Evolutionary conservation across 176 grass and related monocot species (phyloP), one percentile per base, ranked within the genome.

Genomic region (Carex cristatella): DNA sequence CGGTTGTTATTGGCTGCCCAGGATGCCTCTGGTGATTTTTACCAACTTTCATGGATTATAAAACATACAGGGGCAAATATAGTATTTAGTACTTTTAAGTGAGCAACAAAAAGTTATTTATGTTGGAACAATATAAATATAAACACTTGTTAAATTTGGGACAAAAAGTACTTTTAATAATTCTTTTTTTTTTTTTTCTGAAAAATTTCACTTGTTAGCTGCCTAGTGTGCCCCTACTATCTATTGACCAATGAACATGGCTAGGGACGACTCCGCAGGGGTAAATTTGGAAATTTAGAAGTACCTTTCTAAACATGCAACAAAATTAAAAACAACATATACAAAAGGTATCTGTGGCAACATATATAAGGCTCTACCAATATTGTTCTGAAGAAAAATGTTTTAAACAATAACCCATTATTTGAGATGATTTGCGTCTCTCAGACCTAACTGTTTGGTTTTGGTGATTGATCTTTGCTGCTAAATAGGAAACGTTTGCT

Each of bases 401-500:
- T 6, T 46, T 46, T 19, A 37, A 38, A 15, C 32, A 81, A 51
- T n/a, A 72, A 63, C 38, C 32, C 31, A 81, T 61, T 40, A 46
- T 89, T 77, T 54, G 68, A 57, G 5, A 46, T 79, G 61, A 40
- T 87, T 84, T 67, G 69, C 40, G 14, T 70, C 40, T 62, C 64
- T 78, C 11, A 58, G 37, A 54, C 56, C 72, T 80, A n/a, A 62
- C 61, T 88, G 79, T 51, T 80, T 73, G 59, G 9, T 16, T 38
- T 58, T 76, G 65, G 58, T 42, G 35, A 44, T 70, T 32, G 10
- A 18, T 61, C 16, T 61, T 61, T 61, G 48, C 46, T 32, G 11
- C 3, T 84, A 38, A 65, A 61, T 88, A 99, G 96, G 80, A 87
- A 71, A 95, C 93, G 33, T 99, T 99, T 76, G 93, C 91, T 46